Evolutionary conservation across 2,329 filamentous ascomycete genomes (phyloP).

Genomic region (Simplicillium aogashimaense): DNA sequence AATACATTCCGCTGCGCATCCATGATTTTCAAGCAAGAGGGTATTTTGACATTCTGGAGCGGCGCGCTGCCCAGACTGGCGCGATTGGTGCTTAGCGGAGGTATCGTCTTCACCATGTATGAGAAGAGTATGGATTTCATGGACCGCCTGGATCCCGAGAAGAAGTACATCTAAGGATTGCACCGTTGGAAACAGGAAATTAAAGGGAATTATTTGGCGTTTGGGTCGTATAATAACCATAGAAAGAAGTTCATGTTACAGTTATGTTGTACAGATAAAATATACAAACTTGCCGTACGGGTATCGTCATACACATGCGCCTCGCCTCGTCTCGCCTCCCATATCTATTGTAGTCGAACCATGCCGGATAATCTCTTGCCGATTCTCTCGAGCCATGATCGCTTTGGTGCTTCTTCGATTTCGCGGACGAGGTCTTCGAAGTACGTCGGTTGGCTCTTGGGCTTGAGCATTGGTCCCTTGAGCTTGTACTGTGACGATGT

Average conservation of each 20-base stretch:
- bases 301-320: background rate
- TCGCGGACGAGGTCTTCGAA: slow-evolving; percentile 52
- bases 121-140: slow-evolving; percentile 93
- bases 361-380: slow-evolving; percentile 47
- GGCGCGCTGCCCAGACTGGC: slow-evolving; percentile 81
- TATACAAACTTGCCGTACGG: background rate
- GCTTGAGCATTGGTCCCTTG: slow-evolving; percentile 41
- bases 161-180: slow-evolving; percentile 59
- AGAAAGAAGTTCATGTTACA: slow-evolving; percentile 2
- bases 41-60: slow-evolving; percentile 85
- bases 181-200: background rate
- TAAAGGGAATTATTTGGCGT: no score
- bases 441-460: slow-evolving; percentile 54
- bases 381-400: slow-evolving; percentile 42
- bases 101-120: slow-evolving; percentile 97
- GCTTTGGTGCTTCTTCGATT: slow-evolving; percentile 50
- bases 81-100: slow-evolving; percentile 79
- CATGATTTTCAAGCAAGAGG: slow-evolving; percentile 81
- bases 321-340: background rate
- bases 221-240: no score
- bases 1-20: slow-evolving; percentile 79
- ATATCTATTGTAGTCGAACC: slow-evolving; percentile 42
- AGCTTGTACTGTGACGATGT: slow-evolving; percentile 22
- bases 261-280: slow-evolving; percentile 4
- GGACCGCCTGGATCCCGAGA: slow-evolving; percentile 69